Evolutionary conservation across 2,329 filamentous ascomycete genomes (phyloP), one percentile per base, ranked within the genome.

Genomic region (Alternaria dauci): DNA sequence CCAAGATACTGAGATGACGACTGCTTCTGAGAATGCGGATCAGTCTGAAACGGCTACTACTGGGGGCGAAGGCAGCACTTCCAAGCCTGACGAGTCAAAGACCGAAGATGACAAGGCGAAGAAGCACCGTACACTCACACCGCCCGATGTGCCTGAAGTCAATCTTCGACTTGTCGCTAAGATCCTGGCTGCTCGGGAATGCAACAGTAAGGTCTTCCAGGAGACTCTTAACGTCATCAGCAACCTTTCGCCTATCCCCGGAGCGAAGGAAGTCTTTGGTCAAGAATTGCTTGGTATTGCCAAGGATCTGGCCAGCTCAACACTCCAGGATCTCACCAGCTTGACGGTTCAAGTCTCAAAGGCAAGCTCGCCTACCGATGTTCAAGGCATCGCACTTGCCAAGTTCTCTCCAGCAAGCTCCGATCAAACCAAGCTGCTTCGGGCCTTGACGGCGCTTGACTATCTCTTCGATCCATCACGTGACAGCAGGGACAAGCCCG

Each of bases 201-300:
- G 95, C 81, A 97, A 93, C 74, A 94, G 92, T 65, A 97, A 97
- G 83, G 98, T 95, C 0, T 99, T 99, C 85, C 92, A 95, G 76
- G 96, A 98, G 78, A 98, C 95, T 0, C 87, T 99, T 55, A 95
- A 94, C 16, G 96, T 96, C n/a, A 97, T 99, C 83, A 98, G 97
- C 82, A 97, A 98, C 73, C 86, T 99, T 43, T 98, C 94, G 5
- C 90, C 92, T 39, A 95, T 99, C 62, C 93, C 94, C 16, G 93
- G 91, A 12, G 93, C 94, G 18, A 95, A 96, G 79, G 87, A 91
- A 54, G 86, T 93, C 11, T 98, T 99, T 76, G 95, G 95, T n/a
- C 89, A 91, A 68, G 94, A 99, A 79, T 86, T 99, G 52, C 92
- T 97, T 59, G 86, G 87, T 50, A 94, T 97, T 79, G 94, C 95